A percentile compares a stretch with the other conserved stretches of the same genome.
phyloP scores from a whole-genome alignment of 345 rosid species.

The Boechera stricta region DNA sequence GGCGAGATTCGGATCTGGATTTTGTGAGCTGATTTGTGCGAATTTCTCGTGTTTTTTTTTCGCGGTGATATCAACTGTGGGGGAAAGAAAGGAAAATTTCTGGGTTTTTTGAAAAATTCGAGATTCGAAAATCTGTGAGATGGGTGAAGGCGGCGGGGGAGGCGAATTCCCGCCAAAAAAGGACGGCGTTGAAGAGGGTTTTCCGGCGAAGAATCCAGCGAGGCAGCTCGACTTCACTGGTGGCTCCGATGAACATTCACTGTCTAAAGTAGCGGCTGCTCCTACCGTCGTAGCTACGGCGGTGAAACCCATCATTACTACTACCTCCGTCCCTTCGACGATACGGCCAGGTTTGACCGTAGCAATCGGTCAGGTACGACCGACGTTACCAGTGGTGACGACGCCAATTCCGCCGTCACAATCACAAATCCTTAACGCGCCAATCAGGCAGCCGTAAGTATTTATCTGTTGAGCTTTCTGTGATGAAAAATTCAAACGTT shows the following conservation, averaged over 20 bases:
- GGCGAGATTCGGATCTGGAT: conserved; percentile 54
- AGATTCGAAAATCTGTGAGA: conserved; percentile 48
- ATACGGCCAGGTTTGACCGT: conserved; percentile 37
- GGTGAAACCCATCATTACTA: conserved; percentile 5
- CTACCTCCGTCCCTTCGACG: conserved; percentile 33
- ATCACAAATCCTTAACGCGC: conserved; percentile 47
- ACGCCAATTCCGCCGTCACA: conserved; percentile 43
- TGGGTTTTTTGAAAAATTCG: conserved; percentile 17
- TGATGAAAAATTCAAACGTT: conserved; percentile 24
- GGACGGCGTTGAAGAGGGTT: conserved; percentile 51
- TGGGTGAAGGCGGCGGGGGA: conserved; percentile 74
- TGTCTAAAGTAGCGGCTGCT: conserved; percentile 39
- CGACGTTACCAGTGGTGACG: conserved; percentile 43
- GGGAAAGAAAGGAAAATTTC: conserved; percentile 31
- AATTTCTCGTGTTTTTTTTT: conserved; percentile 35
- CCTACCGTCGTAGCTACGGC: conserved; percentile 26
- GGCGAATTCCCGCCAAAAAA: conserved; percentile 76
- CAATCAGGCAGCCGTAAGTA: conserved; percentile 68
- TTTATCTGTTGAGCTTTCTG: background rate
- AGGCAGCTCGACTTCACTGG: conserved; percentile 95
- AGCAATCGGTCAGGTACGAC: conserved; percentile 41
- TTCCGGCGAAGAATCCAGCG: conserved; percentile 78
- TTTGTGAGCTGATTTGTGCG: conserved; percentile 44
- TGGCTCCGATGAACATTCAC: conserved; percentile 56
- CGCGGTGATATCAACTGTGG: conserved; percentile 31